These are phyloP conservation scores for Sphaerulina vaccinii DNA, from an alignment of 2,329 filamentous ascomycete species.

Conservation along the genomic window DNA sequence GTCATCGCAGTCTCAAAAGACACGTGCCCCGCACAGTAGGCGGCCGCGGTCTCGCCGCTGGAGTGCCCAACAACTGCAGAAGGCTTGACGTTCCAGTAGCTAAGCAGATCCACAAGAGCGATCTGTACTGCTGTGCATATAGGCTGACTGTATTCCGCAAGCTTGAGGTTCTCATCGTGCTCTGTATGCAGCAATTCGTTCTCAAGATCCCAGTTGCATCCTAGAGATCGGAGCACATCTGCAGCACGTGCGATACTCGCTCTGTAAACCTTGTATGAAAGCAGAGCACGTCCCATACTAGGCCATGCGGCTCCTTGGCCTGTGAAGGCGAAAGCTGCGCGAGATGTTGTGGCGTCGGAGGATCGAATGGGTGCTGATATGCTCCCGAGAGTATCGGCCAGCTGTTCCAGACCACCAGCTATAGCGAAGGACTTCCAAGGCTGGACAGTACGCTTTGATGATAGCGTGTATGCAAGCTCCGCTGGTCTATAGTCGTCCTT, in stretches of 20 bases:
- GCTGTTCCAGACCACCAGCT: neutral
- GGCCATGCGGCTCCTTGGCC: slow-evolving; percentile 27
- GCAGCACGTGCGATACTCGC: slow-evolving; percentile 8
- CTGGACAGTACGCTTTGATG: slow-evolving; percentile 8
- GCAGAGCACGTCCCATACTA: slow-evolving; percentile 25
- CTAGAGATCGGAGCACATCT: slow-evolving; percentile 5
- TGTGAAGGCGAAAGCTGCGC: slow-evolving; percentile 18
- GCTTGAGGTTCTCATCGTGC: neutral
- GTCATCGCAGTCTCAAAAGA: slow-evolving; percentile 19
- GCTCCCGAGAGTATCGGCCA: neutral
- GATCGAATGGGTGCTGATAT: neutral
- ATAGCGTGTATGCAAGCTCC: slow-evolving; percentile 15
- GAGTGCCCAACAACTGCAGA: slow-evolving; percentile 33
- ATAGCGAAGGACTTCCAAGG: slow-evolving; percentile 11
- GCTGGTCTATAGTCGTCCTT: neutral
- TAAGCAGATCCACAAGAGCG: slow-evolving; percentile 46
- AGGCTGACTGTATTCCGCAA: slow-evolving; percentile 47
- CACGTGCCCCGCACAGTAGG: slow-evolving; percentile 32
- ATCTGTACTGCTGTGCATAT: slow-evolving; percentile 46
- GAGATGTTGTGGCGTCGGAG: slow-evolving; percentile 1
- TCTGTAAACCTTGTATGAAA: slow-evolving; percentile 12
- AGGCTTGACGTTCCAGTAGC: slow-evolving; percentile 23
- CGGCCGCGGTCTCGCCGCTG: slow-evolving; percentile 37
- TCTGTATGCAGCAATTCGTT: slow-evolving; percentile 24
- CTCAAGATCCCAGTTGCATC: slow-evolving; percentile 21